A percentile compares a stretch with the other conserved stretches of the same genome.
These are phyloP conservation scores for Madurella mycetomatis DNA, from an alignment of 2,329 filamentous ascomycete genomes.

Conservation along the genomic window DNA sequence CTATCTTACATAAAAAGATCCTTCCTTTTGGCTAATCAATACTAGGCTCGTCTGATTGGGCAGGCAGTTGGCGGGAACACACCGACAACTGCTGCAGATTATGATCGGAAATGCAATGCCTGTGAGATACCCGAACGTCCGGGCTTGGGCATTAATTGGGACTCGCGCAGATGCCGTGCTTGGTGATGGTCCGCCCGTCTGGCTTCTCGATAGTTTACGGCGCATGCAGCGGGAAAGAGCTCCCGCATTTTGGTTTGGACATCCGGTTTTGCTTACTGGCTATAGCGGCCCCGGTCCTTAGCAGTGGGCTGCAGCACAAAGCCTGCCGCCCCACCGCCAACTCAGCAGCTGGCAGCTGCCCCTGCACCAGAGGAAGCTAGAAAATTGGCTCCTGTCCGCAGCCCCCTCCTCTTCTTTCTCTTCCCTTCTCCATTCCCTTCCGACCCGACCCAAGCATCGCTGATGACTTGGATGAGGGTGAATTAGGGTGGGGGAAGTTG, in stretches of 20 bases:
- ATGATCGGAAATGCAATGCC: background rate
- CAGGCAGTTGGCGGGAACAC: background rate
- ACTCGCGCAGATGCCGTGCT: background rate
- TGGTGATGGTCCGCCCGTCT: background rate
- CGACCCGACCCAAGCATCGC: background rate
- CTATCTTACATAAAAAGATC: too few species aligned
- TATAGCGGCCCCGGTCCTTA: background rate
- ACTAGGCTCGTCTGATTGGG: background rate
- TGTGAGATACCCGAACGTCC: background rate
- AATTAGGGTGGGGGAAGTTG: constrained; percentile 11
- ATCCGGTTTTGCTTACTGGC: background rate
- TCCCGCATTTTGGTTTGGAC: constrained; percentile 4
- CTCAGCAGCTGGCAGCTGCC: constrained; percentile 21
- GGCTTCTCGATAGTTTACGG: background rate
- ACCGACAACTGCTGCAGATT: background rate
- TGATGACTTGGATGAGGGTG: constrained; percentile 8
- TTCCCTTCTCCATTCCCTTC: background rate
- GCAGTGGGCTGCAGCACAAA: constrained; percentile 1
- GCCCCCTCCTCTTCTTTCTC: background rate
- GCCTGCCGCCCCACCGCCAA: constrained; percentile 24
- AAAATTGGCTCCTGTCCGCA: constrained; percentile 15
- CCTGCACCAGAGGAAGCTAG: constrained; percentile 10
- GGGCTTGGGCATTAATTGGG: constrained; percentile 1
- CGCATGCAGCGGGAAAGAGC: background rate
- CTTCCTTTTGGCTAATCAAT: background rate